Evolutionary conservation across 1,284 basidiomycete genomes (phyloP).

Genomic region (Entoloma clypeatum): DNA sequence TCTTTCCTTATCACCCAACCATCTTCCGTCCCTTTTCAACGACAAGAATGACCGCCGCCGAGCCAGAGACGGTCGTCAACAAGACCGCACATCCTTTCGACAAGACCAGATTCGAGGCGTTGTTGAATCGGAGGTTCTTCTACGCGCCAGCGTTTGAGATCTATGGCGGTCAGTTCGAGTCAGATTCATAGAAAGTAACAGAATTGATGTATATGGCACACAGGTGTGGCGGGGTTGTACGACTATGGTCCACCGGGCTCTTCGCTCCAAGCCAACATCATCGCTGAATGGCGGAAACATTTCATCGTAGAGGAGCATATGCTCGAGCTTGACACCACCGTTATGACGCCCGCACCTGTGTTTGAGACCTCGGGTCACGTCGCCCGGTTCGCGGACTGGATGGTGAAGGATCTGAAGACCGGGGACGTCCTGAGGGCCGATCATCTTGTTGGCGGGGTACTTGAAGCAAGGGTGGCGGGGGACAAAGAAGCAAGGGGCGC

Average conservation of each 20-base stretch:
- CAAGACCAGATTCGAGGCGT: slow-evolving; percentile 81
- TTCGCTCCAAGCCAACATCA: slow-evolving; percentile 94
- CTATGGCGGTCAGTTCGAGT: slow-evolving; percentile 72
- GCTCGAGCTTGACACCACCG: slow-evolving; percentile 97
- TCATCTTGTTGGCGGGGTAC: slow-evolving; percentile 92
- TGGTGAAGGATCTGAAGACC: slow-evolving; percentile 94
- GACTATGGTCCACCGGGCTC: slow-evolving; percentile 97
- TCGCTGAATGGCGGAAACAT: slow-evolving; percentile 95
- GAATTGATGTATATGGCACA: slow-evolving; percentile 6
- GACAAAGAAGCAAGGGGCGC: slow-evolving; percentile 90
- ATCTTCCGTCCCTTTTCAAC: slow-evolving; percentile 12
- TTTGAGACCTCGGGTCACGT: slow-evolving; percentile 99
- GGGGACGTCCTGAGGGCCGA: slow-evolving; percentile 98
- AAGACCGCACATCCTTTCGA: slow-evolving; percentile 89
- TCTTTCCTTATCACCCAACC: slow-evolving; percentile 11
- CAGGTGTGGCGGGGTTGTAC: slow-evolving; percentile 93
- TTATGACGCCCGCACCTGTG: slow-evolving; percentile 94
- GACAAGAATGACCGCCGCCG: slow-evolving; percentile 28
- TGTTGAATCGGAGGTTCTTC: slow-evolving; percentile 94
- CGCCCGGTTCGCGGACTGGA: slow-evolving; percentile 98
- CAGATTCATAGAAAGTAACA: background rate
- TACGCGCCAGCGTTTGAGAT: slow-evolving; percentile 98
- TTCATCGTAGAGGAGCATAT: slow-evolving; percentile 99
- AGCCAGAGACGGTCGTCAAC: too few species aligned
- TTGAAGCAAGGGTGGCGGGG: slow-evolving; percentile 87